These are phyloP conservation scores for Ceratobasidium papillatum DNA, from an alignment of 1,284 basidiomycete species.

Conservation along the genomic window DNA sequence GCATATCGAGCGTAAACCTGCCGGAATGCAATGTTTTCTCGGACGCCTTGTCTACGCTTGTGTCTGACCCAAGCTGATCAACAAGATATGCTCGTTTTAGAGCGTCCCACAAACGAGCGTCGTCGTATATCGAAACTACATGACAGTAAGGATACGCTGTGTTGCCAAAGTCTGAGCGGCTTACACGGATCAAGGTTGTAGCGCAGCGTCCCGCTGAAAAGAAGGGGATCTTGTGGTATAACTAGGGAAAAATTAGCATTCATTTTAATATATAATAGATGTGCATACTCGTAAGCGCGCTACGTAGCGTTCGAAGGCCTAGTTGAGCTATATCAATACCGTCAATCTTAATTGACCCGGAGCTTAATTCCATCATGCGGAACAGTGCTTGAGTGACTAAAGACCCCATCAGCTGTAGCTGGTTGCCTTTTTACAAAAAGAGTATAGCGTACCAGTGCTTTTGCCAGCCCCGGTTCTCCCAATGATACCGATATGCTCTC, in stretches of 20 bases:
- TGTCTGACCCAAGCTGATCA: constrained; percentile 39
- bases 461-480: constrained; percentile 56
- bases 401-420: constrained; percentile 55
- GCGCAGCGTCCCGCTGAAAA: constrained; percentile 68
- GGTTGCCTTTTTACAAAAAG: not conserved
- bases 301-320: constrained; percentile 48
- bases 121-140: constrained; percentile 69
- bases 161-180: constrained; percentile 50
- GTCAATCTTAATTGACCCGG: constrained; percentile 64
- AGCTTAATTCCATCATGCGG: constrained; percentile 69
- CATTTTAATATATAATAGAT: not conserved
- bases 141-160: constrained; percentile 56
- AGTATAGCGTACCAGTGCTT: constrained; percentile 46
- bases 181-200: constrained; percentile 76
- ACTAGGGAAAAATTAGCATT: constrained; percentile 50
- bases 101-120: constrained; percentile 56
- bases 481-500: constrained; percentile 90
- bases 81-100: constrained; percentile 69
- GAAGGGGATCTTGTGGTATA: constrained; percentile 84
- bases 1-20: constrained; percentile 79
- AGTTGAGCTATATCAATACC: constrained; percentile 60
- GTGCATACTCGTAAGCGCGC: constrained; percentile 17
- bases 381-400: constrained; percentile 60
- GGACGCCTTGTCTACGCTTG: no score
- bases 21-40: constrained; percentile 40